These are phyloP conservation scores for Diospyros kaki DNA, from an alignment of 148 eudicot species.

Conservation along the genomic window DNA sequence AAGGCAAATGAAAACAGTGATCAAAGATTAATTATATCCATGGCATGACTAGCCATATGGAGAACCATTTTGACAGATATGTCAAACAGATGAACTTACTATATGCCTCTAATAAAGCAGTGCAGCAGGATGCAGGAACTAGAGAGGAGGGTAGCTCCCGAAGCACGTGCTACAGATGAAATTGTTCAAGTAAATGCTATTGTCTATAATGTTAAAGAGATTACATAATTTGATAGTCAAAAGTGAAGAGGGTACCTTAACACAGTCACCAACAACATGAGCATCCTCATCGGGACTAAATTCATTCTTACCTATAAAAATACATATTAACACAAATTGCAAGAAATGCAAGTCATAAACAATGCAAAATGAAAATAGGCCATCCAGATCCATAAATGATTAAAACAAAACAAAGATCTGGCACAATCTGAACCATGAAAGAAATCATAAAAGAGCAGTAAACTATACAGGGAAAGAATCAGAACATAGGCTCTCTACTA, in stretches of 20 bases:
- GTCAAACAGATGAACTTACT: conserved; percentile 52
- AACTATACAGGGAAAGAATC: neutral
- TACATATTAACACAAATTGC: conserved; percentile 5
- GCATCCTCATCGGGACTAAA: conserved; percentile 93
- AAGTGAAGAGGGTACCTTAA: conserved; percentile 53
- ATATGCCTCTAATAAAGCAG: conserved; percentile 89
- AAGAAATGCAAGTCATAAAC: too few species aligned
- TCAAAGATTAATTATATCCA: neutral
- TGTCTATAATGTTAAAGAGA: neutral
- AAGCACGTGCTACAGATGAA: conserved; percentile 79
- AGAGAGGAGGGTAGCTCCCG: conserved; percentile 99
- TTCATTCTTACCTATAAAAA: conserved; percentile 75
- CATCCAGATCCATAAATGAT: neutral
- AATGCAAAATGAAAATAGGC: too few species aligned
- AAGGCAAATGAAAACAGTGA: neutral
- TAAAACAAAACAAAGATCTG: neutral
- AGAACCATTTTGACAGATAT: neutral
- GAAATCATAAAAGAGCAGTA: neutral
- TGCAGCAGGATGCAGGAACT: conserved; percentile 98
- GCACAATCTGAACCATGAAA: neutral
- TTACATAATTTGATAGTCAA: neutral
- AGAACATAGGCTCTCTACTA: neutral
- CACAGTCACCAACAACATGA: conserved; percentile 97
- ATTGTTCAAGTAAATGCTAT: conserved; percentile 11
- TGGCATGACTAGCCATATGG: neutral